Percentiles rank a stretch among this genome's conserved stretches.
phyloP scores from a whole-genome alignment of 257 asterid species.

The Penstemon davidsonii region DNA sequence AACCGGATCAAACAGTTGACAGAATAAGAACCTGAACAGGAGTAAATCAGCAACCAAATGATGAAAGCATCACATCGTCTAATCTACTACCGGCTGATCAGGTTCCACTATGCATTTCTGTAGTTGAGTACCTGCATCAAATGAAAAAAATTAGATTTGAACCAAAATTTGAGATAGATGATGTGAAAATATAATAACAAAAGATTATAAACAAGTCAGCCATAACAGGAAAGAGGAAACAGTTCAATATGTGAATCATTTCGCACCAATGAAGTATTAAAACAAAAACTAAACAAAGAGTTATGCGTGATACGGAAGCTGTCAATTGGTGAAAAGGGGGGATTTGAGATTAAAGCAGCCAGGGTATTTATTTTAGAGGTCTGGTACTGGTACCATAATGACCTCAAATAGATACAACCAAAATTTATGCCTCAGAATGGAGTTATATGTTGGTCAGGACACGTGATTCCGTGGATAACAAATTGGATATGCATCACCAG shows the following conservation, averaged over 20 bases:
- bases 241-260: neutral
- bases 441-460: neutral
- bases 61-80: neutral
- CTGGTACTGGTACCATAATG: neutral
- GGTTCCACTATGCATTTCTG: neutral
- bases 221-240: neutral
- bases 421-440: neutral
- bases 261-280: neutral
- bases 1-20: neutral
- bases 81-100: neutral
- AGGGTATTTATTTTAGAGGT: neutral
- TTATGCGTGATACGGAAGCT: too few species aligned
- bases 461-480: neutral
- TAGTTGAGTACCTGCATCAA: constrained; percentile 24
- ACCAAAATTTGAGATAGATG: neutral
- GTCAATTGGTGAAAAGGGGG: neutral
- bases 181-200: constrained; percentile 1
- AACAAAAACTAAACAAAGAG: too few species aligned
- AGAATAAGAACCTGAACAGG: neutral
- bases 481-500: neutral
- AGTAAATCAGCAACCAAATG: constrained; percentile 2
- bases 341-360: neutral
- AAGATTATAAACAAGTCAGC: neutral
- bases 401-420: neutral
- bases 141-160: constrained; percentile 19